Base-by-base conservation (phyloP, 805 yeast species). In the Jamesozyma rosinii region DNA sequence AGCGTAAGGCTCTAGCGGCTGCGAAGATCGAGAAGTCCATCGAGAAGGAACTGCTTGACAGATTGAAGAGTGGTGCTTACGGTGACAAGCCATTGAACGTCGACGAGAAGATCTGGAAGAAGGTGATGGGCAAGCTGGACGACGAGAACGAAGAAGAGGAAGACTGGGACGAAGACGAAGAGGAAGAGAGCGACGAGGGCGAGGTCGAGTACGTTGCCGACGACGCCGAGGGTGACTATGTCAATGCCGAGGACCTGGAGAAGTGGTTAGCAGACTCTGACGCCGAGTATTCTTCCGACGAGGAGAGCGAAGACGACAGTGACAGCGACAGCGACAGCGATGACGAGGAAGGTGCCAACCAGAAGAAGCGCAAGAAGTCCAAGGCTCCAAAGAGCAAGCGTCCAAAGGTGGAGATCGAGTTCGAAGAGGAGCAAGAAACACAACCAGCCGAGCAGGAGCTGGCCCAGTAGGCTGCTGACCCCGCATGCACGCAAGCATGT, bases 1-100 rank as follows among this genome's bases (percentile, higher is more conserved):
- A 92, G 67, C 76, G 98, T 65, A 92, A 92, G 69, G 98, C 98
- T 0, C 71, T 92, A 48, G 86, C 86, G 20, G 97, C 98, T 33
- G 98, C 98, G 21, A 85, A 84, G 71, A 86, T 92, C 53, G 98
- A 92, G 63, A 87, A 86, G 68, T 88, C 95, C 13, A 92, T 92
- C 54, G 98, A 92, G 66, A 87, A 87, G 68, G 98, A 92, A 66
- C 74, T 92, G 51, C 72, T 92, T 58, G 96, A 89, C 43, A 80
- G 98, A 66, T 76, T 92, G 59, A 92, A 92, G 78, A 80, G 90
- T 58, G 98, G 98, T 48, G 97, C 97, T 2, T 92, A 92, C 61
- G 98, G 98, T 51, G 97, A 92, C 60, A 86, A 90, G 65, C 98
- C 98, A 44, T 72, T 92, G 60, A 92, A 92, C 58, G 97, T 92